Percentiles rank a stretch among this genome's conserved stretches.
These are phyloP conservation scores for Yamadazyma triangularis DNA, from an alignment of 1,139 yeast species.

Conservation along the genomic window DNA sequence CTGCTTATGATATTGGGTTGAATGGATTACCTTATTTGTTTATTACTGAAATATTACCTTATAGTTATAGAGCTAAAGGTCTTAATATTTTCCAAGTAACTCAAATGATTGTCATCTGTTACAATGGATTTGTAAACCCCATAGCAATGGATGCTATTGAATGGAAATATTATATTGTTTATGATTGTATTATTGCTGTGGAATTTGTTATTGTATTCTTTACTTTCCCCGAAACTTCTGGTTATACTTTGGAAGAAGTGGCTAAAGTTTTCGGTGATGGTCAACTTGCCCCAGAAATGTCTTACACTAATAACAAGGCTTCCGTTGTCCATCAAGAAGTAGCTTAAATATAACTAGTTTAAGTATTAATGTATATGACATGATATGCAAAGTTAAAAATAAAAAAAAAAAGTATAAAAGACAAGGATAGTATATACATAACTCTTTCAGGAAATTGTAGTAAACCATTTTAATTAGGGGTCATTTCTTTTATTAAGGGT, in stretches of 20 bases:
- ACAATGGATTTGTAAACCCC: constrained; percentile 47
- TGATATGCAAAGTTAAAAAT: no score
- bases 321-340: no score
- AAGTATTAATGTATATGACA: no score
- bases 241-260: constrained; percentile 50
- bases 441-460: no score
- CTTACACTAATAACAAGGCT: no score
- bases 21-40: constrained; percentile 36
- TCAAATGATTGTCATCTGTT: constrained; percentile 17
- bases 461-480: no score
- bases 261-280: constrained; percentile 43
- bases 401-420: no score
- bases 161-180: constrained; percentile 60
- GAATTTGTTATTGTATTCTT: constrained; percentile 39
- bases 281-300: no score
- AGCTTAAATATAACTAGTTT: no score
- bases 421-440: no score
- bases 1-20: constrained; percentile 32
- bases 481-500: constrained; percentile 4
- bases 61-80: constrained; percentile 41
- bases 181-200: constrained; percentile 30
- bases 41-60: constrained; percentile 40
- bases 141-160: constrained; percentile 55
- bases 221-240: constrained; percentile 46
- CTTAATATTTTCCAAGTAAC: constrained; percentile 25